Evolutionary conservation across 1,284 basidiomycete species (phyloP), one percentile per base, ranked within the genome.

Genomic region (Sanghuangporus baumii): DNA sequence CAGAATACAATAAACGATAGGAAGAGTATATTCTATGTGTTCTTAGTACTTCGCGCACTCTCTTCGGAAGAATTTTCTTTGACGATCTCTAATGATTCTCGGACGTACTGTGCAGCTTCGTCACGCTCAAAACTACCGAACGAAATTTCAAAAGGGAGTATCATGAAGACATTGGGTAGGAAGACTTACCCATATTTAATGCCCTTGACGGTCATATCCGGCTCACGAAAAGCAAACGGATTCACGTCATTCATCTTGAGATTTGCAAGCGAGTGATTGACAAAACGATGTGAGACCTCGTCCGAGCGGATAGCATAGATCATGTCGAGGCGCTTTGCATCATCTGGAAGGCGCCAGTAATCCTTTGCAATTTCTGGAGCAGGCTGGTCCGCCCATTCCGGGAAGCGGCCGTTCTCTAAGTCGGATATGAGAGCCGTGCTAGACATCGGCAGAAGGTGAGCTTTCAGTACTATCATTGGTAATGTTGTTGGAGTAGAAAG

Each of bases 361-460:
- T 96, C 92, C 69, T 93, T 94, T 18, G 95, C 91, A 72, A 98
- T 96, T 70, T 85, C 79, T 0, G 95, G 95, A 0, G 95, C 95
- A 12, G 90, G 84, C 67, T 78, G 76, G 68, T 83, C 75, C 46
- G 72, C 84, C 96, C 96, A 98, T 74, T 92, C 89, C 0, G 96
- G 94, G 58, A 98, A 79, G 51, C 83, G 84, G 14, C 94, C 94
- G n/a, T 81, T 81, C 71, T 95, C 89, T 20, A 98, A 79, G 65
- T 98, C 94, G 55, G 84, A 71, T 66, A 97, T 94, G 72, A 89
- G 88, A 67, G 85, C 83, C 6, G 94, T 92, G 74, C 89, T 91
- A 31, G 3, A 2, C 26, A 31, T 31, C 3, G 3, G 26, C 5
- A 51, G 65, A 41, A 59, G 55, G 34, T 51, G 48, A 46, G 55